Base-by-base conservation (phyloP, 1,284 basidiomycete genomes). In the Neonothopanus nambi region DNA sequence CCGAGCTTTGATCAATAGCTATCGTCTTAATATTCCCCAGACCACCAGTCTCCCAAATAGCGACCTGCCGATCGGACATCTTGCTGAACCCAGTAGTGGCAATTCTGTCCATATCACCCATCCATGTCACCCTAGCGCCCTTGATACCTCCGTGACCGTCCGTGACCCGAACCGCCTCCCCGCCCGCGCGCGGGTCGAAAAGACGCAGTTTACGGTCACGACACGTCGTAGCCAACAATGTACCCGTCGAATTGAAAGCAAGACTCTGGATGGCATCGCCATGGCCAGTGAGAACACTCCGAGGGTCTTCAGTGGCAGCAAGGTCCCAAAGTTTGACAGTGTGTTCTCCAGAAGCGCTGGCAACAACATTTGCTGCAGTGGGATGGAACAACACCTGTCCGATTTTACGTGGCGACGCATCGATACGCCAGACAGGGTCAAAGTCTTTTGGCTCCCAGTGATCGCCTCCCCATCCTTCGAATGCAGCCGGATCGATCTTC, bases 301-400 rank as follows among this genome's bases (percentile, higher is more conserved):
- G 76, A 2, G 91, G 75, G 35, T 81, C 75, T 55, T 91, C 87
- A 0, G 84, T 75, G 42, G 79, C 76, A 4, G 84, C 84, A 51
- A 97, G 79, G 70, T 98, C 96, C 89, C 93, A 98, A 1, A 99
- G 76, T 68, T 93, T 93, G 61, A 98, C 84, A 41, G 84, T 80
- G 65, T 95, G 86, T 63, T 99, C 95, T 39, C 92, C 92, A 0
- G 91, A 91, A 0, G 94, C 88, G 38, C 87, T 89, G 1, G 93
- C 91, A 24, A 99, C 78, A 11, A 98, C 85, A 62, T 93, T 90
- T 49, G 85, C 72, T 0, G 96, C 94, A 1, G 92, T 93, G 0
- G 96, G 95, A 68, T 98, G 93, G 81, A 95, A 99, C 36, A 92
- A 75, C 40, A 98, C 91, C 65, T 98, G 96, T 1, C 96, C 96